Conservation (phyloP, 2,329 filamentous ascomycete genomes). For the Bipolaris sorokiniana region DNA sequence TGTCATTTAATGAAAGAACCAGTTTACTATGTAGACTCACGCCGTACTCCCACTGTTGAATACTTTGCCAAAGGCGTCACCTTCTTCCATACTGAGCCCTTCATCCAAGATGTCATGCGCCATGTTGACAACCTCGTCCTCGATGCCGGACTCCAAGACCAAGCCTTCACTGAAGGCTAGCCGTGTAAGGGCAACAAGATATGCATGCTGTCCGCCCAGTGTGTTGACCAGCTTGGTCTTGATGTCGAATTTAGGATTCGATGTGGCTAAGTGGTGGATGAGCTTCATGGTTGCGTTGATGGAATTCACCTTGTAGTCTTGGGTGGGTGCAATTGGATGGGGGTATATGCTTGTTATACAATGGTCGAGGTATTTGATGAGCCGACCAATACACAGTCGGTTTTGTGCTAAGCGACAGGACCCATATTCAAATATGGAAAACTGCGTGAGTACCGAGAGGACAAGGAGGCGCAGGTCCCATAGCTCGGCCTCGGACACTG, state of each 20-base stretch:
- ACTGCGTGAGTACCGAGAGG: slow-evolving; percentile 58
- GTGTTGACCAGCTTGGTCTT: slow-evolving; percentile 72
- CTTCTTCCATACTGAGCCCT: slow-evolving; percentile 79
- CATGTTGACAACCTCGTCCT: slow-evolving; percentile 77
- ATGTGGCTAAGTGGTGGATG: slow-evolving; percentile 64
- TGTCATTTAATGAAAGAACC: no score
- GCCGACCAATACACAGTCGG: slow-evolving; percentile 71
- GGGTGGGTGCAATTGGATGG: slow-evolving; percentile 36
- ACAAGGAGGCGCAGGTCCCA: slow-evolving; percentile 56
- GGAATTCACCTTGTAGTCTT: slow-evolving; percentile 53
- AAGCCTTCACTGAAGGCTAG: slow-evolving; percentile 85
- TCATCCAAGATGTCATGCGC: slow-evolving; percentile 83
- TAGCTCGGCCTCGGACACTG: slow-evolving; percentile 43
- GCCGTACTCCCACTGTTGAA: slow-evolving; percentile 42
- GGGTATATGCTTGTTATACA: slow-evolving; percentile 67
- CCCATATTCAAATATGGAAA: slow-evolving; percentile 66
- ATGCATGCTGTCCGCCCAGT: slow-evolving; percentile 78
- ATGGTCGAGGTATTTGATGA: slow-evolving; percentile 78
- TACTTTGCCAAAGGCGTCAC: slow-evolving; percentile 62
- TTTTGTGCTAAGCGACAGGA: slow-evolving; percentile 71
- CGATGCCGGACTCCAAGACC: slow-evolving; percentile 77
- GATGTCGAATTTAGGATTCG: slow-evolving; percentile 70
- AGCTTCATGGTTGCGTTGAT: slow-evolving; percentile 68
- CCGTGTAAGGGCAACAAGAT: slow-evolving; percentile 78
- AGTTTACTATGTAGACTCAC: background rate